phyloP scores from a whole-genome alignment of 2,329 filamentous ascomycete species.

The Exophiala oligosperma region DNA sequence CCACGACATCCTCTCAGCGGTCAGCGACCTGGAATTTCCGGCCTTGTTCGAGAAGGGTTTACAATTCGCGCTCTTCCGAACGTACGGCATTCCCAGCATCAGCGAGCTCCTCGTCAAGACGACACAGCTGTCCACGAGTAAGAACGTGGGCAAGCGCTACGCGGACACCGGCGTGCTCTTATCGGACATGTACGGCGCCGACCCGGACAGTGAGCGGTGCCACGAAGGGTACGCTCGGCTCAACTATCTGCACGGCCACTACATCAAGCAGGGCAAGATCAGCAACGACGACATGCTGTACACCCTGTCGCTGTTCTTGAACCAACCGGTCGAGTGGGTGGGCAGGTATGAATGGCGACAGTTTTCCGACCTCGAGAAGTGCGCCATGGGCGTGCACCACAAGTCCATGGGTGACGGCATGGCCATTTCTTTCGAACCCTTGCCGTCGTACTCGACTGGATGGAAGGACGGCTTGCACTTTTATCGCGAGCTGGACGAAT shows the following conservation, averaged over 20 bases:
- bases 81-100: conserved; percentile 59
- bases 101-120: conserved; percentile 52
- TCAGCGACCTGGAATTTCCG: conserved; percentile 27
- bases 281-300: conserved; percentile 64
- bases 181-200: conserved; percentile 47
- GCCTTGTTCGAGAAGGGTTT: conserved; percentile 27
- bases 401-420: conserved; percentile 68
- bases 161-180: conserved; percentile 54
- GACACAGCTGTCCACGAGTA: conserved; percentile 47
- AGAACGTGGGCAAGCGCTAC: conserved; percentile 54
- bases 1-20: conserved; percentile 22
- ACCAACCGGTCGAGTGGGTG: conserved; percentile 66
- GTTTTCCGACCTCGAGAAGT: conserved; percentile 65
- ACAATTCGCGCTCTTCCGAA: conserved; percentile 39
- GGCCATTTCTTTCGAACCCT: conserved; percentile 52
- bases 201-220: conserved; percentile 40
- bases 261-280: conserved; percentile 60
- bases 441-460: conserved; percentile 39
- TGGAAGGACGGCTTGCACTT: conserved; percentile 51
- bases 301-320: conserved; percentile 64
- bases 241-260: conserved; percentile 62
- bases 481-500: conserved; percentile 45
- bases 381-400: conserved; percentile 64
- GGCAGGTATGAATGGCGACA: conserved; percentile 68
- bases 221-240: conserved; percentile 60